phyloP scores from a whole-genome alignment of 176 grass and related monocot species.

The Carex myosuroides region DNA sequence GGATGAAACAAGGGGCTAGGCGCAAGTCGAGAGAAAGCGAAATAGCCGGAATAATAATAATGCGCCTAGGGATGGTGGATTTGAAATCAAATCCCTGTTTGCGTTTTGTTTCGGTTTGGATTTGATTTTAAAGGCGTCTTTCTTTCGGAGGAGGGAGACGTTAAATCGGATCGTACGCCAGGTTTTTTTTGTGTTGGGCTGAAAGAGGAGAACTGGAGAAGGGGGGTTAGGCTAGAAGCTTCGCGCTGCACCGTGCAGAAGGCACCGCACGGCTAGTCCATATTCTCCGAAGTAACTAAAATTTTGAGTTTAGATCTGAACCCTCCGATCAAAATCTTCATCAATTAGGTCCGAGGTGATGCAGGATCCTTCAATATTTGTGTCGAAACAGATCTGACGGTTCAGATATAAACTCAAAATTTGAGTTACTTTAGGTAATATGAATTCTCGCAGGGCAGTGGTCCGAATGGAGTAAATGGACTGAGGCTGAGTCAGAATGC shows the following conservation, averaged over 20 bases:
- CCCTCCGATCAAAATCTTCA: too few species aligned
- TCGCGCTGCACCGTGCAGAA: not conserved
- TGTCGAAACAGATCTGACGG: too few species aligned
- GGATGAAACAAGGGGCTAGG: not conserved
- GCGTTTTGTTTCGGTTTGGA: not conserved
- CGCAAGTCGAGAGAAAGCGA: constrained; percentile 15
- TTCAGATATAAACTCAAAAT: too few species aligned
- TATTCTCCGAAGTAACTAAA: too few species aligned
- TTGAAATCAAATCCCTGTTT: not conserved
- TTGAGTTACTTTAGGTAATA: too few species aligned
- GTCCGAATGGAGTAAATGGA: not conserved
- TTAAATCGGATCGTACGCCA: not conserved
- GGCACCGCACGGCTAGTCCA: not conserved
- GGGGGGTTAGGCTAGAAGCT: not conserved
- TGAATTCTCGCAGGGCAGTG: not conserved
- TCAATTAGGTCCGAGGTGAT: too few species aligned
- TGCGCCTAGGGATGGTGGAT: not conserved
- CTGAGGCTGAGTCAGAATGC: not conserved
- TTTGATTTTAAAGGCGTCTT: constrained; percentile 1
- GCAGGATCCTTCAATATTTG: too few species aligned
- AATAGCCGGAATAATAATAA: not conserved
- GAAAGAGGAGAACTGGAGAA: not conserved
- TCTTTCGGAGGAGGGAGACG: not conserved
- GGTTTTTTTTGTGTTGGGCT: not conserved
- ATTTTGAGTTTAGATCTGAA: too few species aligned